Evolutionary conservation across 352 stramenopile species (phyloP).

Genomic region (Phytophthora meadii): DNA sequence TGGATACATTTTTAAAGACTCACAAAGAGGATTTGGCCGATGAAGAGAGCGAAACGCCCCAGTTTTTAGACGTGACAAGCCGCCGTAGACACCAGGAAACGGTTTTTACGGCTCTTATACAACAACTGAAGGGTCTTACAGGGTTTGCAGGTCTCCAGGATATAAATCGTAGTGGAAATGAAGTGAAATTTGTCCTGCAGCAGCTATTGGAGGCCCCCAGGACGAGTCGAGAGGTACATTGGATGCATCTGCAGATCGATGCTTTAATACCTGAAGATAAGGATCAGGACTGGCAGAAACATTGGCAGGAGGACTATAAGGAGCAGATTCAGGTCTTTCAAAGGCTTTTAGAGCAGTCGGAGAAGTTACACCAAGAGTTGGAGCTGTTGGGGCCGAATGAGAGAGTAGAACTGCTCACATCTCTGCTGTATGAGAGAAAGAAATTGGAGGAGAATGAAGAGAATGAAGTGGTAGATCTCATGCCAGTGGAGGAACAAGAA

Average conservation of each 20-base stretch:
- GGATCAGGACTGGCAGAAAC: conserved; percentile 18
- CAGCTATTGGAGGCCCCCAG: conserved; percentile 19
- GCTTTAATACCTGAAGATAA: conserved; percentile 12
- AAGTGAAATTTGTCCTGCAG: conserved; percentile 2
- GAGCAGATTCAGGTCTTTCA: conserved; percentile 26
- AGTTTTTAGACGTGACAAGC: conserved; percentile 12
- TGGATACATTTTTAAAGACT: conserved; percentile 1
- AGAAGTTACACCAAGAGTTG: conserved; percentile 2
- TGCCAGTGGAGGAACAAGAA: conserved; percentile 16
- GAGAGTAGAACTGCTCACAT: conserved; percentile 20
- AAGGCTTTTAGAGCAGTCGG: not conserved
- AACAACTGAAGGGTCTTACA: conserved; percentile 12
- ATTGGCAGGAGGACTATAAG: conserved; percentile 30
- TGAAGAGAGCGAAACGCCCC: conserved; percentile 7
- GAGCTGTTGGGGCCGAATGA: not conserved
- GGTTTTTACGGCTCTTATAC: conserved; percentile 7
- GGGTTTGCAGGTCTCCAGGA: not conserved
- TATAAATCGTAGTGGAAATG: not conserved
- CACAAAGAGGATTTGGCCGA: not conserved
- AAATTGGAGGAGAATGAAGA: conserved; percentile 17
- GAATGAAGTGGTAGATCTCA: not conserved
- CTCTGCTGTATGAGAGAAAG: conserved; percentile 23
- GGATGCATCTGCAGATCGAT: conserved; percentile 40
- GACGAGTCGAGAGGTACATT: conserved; percentile 27
- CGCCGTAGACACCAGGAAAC: conserved; percentile 25